Base-by-base conservation (phyloP, 1,284 basidiomycete species). In the Tilletia horrida region DNA sequence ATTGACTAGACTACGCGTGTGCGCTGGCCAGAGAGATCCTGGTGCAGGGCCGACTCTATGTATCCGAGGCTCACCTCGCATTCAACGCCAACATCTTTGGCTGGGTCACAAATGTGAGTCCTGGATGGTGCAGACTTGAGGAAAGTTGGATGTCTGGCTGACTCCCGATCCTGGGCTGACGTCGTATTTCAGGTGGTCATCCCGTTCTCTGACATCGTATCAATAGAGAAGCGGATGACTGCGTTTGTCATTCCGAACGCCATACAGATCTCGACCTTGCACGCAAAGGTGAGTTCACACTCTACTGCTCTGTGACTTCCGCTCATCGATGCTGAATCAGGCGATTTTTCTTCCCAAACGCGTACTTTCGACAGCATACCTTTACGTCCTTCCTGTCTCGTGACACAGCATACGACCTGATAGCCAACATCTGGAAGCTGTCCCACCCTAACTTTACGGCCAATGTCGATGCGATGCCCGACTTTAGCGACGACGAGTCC, bases 11-110 rank as follows among this genome's bases (percentile, higher is more conserved):
- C 82, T 98, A 98, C 76, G 94, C 95, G 2, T 98, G 96, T 81
- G 96, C 95, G 0, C 83, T 97, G 14, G 92, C 96, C 78, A 88
- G 93, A 65, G 96, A 98, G 82, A 97, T 98, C 73, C 86, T 98
- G 31, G 91, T 97, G 40, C 95, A 98, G 85, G 95, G 95, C 2
- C 87, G 95, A 2, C 82, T 98, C 64, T 98, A 98, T 83, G 92
- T 98, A 27, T 97, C 94, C 0, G 96, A 98, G 83, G 95, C 97
- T 83, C 94, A 97, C 81, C 87, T 97, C 18, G 97, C 92, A 84
- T 98, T 98, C 85, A 91, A 98, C 79, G 94, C 96, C 25, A 98
- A 97, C 82, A 97, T 99, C 65, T 96, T 98, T 83, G 95, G 95
- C 57, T 98, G 95, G 95, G 90, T 97, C 67, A 97, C 94, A 21